Evolutionary conservation across 163 green algal genomes (phyloP).

Genomic region (Scenedesmus sp.): DNA sequence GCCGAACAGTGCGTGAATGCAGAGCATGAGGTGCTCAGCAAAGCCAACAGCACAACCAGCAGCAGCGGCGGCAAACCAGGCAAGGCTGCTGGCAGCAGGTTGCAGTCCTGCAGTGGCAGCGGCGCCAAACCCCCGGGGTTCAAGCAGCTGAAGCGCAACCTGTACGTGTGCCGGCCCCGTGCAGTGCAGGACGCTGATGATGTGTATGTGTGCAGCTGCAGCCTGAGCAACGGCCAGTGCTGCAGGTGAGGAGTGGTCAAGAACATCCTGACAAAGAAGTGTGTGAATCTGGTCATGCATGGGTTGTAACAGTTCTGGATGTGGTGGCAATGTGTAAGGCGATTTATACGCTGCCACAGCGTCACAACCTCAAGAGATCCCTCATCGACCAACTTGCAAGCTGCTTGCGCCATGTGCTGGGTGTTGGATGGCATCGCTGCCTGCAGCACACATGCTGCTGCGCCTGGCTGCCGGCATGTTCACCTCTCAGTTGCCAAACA

Average conservation of each 20-base stretch:
- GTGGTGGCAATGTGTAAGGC: no score
- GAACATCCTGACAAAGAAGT: no score
- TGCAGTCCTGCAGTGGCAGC: neutral
- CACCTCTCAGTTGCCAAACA: no score
- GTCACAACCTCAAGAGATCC: no score
- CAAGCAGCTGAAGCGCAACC: constrained; percentile 33
- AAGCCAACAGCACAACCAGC: constrained; percentile 15
- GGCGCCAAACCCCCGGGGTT: neutral
- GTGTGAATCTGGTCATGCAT: no score
- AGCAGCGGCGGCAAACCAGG: neutral
- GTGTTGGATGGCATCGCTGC: neutral
- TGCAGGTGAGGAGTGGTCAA: constrained; percentile 47
- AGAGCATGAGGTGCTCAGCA: neutral
- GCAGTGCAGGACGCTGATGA: neutral
- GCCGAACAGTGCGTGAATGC: neutral
- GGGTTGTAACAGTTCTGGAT: no score
- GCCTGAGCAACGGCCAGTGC: neutral
- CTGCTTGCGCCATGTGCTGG: no score
- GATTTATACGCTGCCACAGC: no score
- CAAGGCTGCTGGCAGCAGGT: constrained; percentile 1
- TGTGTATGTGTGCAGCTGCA: constrained; percentile 23
- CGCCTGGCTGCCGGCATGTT: no score
- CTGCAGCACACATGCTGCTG: neutral
- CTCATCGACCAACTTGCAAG: no score
- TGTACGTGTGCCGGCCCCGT: constrained; percentile 8